Evolutionary conservation across 768 basidiomycete species (phyloP), one percentile per base, ranked within the genome.

Genomic region (Boletus rubescentipes): DNA sequence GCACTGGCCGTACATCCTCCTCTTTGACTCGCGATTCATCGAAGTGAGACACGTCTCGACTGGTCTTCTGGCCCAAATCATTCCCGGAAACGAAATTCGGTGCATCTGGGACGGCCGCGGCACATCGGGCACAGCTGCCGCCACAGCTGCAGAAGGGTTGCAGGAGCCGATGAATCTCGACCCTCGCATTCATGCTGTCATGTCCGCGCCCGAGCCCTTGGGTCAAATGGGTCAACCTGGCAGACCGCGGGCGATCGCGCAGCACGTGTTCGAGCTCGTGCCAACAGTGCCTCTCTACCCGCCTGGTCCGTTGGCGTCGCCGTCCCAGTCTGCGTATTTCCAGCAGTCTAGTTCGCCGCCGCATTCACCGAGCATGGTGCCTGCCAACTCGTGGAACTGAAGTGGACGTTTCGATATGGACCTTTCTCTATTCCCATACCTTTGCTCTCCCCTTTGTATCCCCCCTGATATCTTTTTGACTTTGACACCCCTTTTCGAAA

Each of bases 71-170:
- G 83, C 82, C 2, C 91, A 94, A 67, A 89, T 93, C 66, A 87
- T 93, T 54, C 79, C 83, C 0, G 92, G 93, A 2, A 80, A 80
- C 51, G 91, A 93, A 58, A 78, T 95, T 40, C 84, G 87, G 26
- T 93, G 91, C 63, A 82, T 93, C 26, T 97, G 93, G 89, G 93
- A 98, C 65, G 95, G 91, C 12, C 85, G 91, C 63, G 70, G 81
- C 12, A 65, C 66, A 15, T 61, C 64, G 9, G 18, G 62, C 62
- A 37, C 68, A 62, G 41, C 61, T 57, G 46, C 70, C 50, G 18
- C 65, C 55, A 5, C 63, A 55, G 30, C 52, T 54, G 70, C 46
- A 63, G 62, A 78, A 73, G 60, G 77, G 71, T 51, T 48, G 39
- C 51, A 65, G 12, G 61, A 67, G 35, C 70, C 77, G 4, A 80